These are phyloP conservation scores for Yamadazyma friedrichii DNA, from an alignment of 1,139 yeast genomes.

Conservation along the genomic window DNA sequence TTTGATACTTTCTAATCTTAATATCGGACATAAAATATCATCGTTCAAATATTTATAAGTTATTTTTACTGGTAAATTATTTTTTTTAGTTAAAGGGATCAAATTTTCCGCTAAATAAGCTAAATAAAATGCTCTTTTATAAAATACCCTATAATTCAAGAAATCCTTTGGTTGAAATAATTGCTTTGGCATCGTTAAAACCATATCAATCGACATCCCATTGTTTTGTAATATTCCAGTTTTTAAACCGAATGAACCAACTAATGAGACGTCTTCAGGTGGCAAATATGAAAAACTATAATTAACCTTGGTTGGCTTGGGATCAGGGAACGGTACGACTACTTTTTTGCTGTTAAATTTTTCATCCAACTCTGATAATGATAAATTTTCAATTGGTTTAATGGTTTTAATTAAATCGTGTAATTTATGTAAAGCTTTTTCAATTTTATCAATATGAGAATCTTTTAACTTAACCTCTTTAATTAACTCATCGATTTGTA, in stretches of 20 bases:
- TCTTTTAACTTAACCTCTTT: constrained; percentile 77
- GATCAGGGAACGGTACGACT: constrained; percentile 84
- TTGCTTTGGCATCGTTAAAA: constrained; percentile 75
- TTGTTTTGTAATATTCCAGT: constrained; percentile 55
- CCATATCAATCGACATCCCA: constrained; percentile 71
- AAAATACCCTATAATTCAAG: constrained; percentile 82
- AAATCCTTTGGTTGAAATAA: constrained; percentile 85
- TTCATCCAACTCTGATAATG: constrained; percentile 53
- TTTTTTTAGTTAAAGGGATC: constrained; percentile 51
- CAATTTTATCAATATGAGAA: constrained; percentile 61
- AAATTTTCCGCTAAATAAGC: constrained; percentile 73
- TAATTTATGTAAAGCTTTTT: constrained; percentile 73
- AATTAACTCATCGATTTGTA: constrained; percentile 88
- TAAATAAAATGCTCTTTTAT: constrained; percentile 84
- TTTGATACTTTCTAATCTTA: constrained; percentile 52
- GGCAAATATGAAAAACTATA: constrained; percentile 66
- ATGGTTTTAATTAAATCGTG: constrained; percentile 67
- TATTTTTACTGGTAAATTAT: constrained; percentile 54
- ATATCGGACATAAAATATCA: constrained; percentile 64
- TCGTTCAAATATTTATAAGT: constrained; percentile 61
- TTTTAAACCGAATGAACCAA: constrained; percentile 88
- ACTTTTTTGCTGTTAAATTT: constrained; percentile 49
- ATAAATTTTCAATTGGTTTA: constrained; percentile 51
- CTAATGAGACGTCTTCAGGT: constrained; percentile 77
- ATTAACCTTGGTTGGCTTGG: constrained; percentile 69